phyloP scores from a whole-genome alignment of 148 eudicot genomes.

The Rhododendron williamsianum region DNA sequence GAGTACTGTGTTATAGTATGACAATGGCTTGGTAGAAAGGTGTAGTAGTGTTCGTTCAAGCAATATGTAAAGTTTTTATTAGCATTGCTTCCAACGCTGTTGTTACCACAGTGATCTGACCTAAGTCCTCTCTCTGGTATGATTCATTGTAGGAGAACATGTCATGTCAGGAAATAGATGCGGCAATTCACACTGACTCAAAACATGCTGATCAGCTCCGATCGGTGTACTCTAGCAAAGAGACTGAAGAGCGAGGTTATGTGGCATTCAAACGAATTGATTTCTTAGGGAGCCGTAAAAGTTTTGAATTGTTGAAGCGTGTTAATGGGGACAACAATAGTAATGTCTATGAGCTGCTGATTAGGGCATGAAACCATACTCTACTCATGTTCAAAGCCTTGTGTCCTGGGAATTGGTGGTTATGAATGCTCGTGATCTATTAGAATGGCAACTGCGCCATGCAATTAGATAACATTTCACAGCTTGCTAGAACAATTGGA shows the following conservation, averaged over 20 bases:
- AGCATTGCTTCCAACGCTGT: neutral
- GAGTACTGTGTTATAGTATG: neutral
- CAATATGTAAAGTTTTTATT: neutral
- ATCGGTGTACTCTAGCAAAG: slow-evolving; percentile 52
- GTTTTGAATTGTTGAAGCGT: slow-evolving; percentile 92
- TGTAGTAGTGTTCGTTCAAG: slow-evolving; percentile 9
- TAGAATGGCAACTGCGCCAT: neutral
- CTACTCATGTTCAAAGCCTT: neutral
- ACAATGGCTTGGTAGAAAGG: neutral
- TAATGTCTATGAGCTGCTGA: slow-evolving; percentile 73
- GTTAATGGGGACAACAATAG: slow-evolving; percentile 66
- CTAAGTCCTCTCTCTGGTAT: slow-evolving; percentile 1
- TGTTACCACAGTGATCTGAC: neutral
- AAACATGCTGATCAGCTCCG: slow-evolving; percentile 82
- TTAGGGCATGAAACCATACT: slow-evolving; percentile 47
- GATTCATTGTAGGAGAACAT: slow-evolving; percentile 54
- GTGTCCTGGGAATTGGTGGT: neutral
- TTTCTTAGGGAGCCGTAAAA: slow-evolving; percentile 79
- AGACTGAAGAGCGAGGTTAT: slow-evolving; percentile 31
- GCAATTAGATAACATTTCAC: neutral
- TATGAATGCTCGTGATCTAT: neutral
- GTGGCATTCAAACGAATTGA: slow-evolving; percentile 63
- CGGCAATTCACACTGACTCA: slow-evolving; percentile 89
- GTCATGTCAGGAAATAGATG: slow-evolving; percentile 61
- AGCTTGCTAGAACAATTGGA: neutral